Base-by-base conservation (phyloP, 108 stramenopile species). In the Aurantiochytrium sp. region DNA sequence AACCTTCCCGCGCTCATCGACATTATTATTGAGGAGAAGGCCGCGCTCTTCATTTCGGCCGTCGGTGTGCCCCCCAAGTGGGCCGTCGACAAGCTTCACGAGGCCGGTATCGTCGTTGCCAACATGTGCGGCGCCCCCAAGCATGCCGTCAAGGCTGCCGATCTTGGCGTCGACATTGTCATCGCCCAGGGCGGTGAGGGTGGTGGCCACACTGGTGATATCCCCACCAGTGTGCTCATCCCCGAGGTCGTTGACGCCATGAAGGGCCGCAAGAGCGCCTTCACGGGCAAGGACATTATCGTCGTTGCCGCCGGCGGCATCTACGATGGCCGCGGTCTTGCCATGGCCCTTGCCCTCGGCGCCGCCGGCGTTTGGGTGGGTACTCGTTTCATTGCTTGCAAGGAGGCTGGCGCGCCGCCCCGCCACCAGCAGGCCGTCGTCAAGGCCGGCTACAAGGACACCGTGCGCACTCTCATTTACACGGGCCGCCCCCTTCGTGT, bases 151-250 rank as follows among this genome's bases (percentile, higher is more conserved):
- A 89, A 76, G 71, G 60, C 64, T 1, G 60, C 25, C 0, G 58
- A 76, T 5, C 28, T 71, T 25, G 88, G 88, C 53, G 88, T 43
- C 53, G 88, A 89, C 8, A 58, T 58, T 12, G 55, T 89, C 88
- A 73, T 76, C 4, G 71, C 72, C 19, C 57, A 89, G 71, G 88
- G 88, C 23, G 47, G 45, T 6, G 88, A 89, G 23, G 47, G 88
- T 72, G 88, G 88, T 18, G 88, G 88, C 53, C 88, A 89, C 88
- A 72, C 60, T 1, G 88, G 88, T 5, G 88, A 89, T 12, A 49
- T 35, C 3, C 47, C 71, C 21, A 29, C 55, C 58, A 57, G 35
- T 23, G 45, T 73, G 19, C 72, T 89, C 55, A 53, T 89, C 55
- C 64, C 72, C 16, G 28, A 89, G 88, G 87, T 87, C 58, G 55